These are phyloP conservation scores for Conringia planisiliqua DNA, from an alignment of 345 rosid genomes.

Conservation along the genomic window DNA sequence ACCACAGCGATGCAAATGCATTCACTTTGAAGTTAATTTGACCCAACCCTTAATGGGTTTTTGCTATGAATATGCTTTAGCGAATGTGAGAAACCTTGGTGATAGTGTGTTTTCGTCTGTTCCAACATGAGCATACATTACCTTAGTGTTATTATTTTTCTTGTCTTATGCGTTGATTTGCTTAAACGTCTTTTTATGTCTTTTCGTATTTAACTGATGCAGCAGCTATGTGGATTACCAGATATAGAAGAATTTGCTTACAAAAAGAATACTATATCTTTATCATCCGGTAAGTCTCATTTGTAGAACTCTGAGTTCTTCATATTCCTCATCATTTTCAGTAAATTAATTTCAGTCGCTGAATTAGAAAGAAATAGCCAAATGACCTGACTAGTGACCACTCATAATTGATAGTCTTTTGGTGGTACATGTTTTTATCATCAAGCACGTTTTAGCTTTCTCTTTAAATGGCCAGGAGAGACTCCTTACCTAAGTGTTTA, in stretches of 20 bases:
- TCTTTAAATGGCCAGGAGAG: neutral
- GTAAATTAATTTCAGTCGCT: neutral
- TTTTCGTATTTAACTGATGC: slow-evolving; percentile 20
- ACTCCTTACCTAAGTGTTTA: slow-evolving; percentile 4
- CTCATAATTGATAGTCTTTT: neutral
- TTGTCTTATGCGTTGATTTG: neutral
- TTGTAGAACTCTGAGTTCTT: neutral
- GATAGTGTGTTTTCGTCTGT: neutral
- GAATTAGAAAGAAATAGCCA: neutral
- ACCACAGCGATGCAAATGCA: too few relatives aligned
- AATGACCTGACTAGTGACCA: neutral
- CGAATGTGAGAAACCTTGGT: neutral
- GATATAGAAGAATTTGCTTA: slow-evolving; percentile 82
- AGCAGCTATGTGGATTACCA: slow-evolving; percentile 49
- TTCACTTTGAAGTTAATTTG: neutral
- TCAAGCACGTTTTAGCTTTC: neutral
- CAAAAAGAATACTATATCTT: slow-evolving; percentile 40
- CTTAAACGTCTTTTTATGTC: neutral
- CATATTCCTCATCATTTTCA: neutral
- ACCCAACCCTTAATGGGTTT: neutral
- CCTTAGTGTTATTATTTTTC: neutral
- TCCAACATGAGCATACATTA: neutral
- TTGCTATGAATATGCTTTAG: neutral
- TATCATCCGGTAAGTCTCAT: slow-evolving; percentile 40
- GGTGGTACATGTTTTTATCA: slow-evolving; percentile 2